Percentiles rank a stretch among this genome's conserved stretches.
phyloP scores from a whole-genome alignment of 768 basidiomycete species.

The Pleurotus giganteus region DNA sequence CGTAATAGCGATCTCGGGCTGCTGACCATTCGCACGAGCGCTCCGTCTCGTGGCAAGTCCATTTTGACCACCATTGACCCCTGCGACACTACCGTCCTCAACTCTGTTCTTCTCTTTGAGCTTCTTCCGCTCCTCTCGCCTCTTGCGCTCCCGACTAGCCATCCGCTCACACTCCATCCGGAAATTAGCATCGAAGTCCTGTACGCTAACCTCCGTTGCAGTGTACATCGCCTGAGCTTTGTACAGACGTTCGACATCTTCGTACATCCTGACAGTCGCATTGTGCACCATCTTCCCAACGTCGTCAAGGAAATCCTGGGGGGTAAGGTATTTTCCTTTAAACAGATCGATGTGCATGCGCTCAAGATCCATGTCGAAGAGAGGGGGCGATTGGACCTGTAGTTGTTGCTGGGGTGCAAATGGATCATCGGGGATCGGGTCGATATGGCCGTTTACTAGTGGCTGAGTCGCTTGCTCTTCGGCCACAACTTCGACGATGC shows the following conservation, averaged over 20 bases:
- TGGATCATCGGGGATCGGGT: slow-evolving; percentile 33
- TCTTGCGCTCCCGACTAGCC: slow-evolving; percentile 71
- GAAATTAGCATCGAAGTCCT: slow-evolving; percentile 81
- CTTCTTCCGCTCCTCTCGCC: slow-evolving; percentile 57
- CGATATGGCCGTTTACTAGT: slow-evolving; percentile 32
- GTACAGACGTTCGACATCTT: slow-evolving; percentile 74
- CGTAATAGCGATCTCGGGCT: slow-evolving; percentile 69
- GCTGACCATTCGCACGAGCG: slow-evolving; percentile 68
- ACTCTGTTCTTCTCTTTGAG: slow-evolving; percentile 42
- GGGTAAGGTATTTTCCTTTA: slow-evolving; percentile 82
- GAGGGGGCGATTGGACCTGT: slow-evolving; percentile 40
- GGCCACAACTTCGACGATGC: slow-evolving; percentile 41
- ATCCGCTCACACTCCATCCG: slow-evolving; percentile 84
- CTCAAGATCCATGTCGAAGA: slow-evolving; percentile 91
- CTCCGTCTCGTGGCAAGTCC: slow-evolving; percentile 64
- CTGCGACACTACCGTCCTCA: slow-evolving; percentile 20
- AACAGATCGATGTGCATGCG: slow-evolving; percentile 85
- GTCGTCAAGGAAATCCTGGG: slow-evolving; percentile 84
- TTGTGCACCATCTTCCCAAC: slow-evolving; percentile 81
- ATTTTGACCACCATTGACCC: slow-evolving; percentile 25
- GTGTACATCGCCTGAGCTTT: slow-evolving; percentile 90
- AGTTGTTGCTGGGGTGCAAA: slow-evolving; percentile 32
- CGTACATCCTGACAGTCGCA: slow-evolving; percentile 48
- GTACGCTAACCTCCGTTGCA: slow-evolving; percentile 80
- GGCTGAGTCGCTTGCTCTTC: slow-evolving; percentile 33